Evolutionary conservation across 2,329 filamentous ascomycete species (phyloP).

Genomic region (Trichoderma arundinaceum): DNA sequence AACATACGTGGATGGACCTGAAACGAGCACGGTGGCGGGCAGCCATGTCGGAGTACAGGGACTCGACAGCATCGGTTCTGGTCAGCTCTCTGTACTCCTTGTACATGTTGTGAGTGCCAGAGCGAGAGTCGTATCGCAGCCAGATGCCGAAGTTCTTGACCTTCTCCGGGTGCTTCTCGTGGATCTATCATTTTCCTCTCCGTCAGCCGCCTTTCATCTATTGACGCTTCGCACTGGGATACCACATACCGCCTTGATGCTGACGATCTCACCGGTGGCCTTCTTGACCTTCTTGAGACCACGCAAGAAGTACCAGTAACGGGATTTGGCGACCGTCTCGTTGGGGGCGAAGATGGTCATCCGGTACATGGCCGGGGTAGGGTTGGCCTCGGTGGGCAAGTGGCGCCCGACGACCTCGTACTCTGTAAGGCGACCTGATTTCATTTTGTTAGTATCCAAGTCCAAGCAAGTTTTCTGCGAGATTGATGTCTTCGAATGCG

Average conservation of each 20-base stretch:
- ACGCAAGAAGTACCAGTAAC: constrained; percentile 99
- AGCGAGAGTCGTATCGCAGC: constrained; percentile 99
- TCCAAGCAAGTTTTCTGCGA: background rate
- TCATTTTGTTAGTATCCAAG: constrained; percentile 42
- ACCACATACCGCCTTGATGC: constrained; percentile 81
- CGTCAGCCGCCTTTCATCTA: constrained; percentile 29
- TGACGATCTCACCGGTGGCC: constrained; percentile 99
- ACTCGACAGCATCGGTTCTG: constrained; percentile 91
- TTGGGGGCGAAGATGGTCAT: constrained; percentile 99
- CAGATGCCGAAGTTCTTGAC: constrained; percentile 99
- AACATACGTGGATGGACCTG: constrained; percentile 95
- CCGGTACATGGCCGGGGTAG: constrained; percentile 97
- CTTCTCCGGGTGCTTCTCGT: constrained; percentile 98
- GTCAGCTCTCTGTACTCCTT: constrained; percentile 99
- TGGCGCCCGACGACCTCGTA: constrained; percentile 99
- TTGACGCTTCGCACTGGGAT: background rate
- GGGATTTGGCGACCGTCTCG: constrained; percentile 97
- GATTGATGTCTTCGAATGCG: constrained; percentile 7
- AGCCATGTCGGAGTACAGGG: constrained; percentile 99
- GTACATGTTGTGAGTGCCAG: constrained; percentile 99
- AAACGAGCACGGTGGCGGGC: constrained; percentile 96
- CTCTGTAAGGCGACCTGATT: constrained; percentile 96
- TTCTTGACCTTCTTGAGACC: constrained; percentile 99
- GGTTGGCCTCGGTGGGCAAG: constrained; percentile 96
- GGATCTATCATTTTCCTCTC: constrained; percentile 66